Evolutionary conservation across 768 basidiomycete species (phyloP).

Genomic region (Glaciozyma antarctica): DNA sequence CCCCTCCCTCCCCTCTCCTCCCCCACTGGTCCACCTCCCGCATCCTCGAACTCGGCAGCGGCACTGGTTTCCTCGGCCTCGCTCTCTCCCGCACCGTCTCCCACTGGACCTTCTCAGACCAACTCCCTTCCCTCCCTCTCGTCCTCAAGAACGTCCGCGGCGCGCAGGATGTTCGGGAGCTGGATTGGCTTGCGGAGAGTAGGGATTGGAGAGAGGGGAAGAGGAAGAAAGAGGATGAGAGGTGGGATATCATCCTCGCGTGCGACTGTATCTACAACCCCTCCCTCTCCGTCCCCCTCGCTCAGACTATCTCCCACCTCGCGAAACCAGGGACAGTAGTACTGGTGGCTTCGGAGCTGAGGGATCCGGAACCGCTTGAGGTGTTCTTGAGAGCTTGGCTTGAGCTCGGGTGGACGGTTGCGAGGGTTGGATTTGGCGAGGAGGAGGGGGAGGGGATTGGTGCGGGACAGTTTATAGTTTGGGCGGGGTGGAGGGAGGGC

Average conservation of each 20-base stretch:
- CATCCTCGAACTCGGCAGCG: conserved; percentile 26
- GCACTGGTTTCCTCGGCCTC: conserved; percentile 16
- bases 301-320: conserved; percentile 6
- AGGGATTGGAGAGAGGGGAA: neutral
- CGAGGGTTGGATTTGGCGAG: neutral
- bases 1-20: conserved; percentile 1
- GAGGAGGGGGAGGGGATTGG: neutral
- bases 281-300: conserved; percentile 6
- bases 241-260: conserved; percentile 11
- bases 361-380: conserved; percentile 2
- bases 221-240: neutral
- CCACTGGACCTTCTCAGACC: conserved; percentile 26
- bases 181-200: conserved; percentile 14
- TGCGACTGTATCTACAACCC: conserved; percentile 29
- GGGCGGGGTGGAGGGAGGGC: neutral
- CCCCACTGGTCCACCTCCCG: conserved; percentile 1
- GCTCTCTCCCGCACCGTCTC: conserved; percentile 2
- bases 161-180: conserved; percentile 2
- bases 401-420: neutral
- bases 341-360: conserved; percentile 5
- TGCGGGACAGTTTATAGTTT: neutral
- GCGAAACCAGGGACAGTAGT: conserved; percentile 3
- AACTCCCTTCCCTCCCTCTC: conserved; percentile 17
- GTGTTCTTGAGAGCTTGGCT: conserved; percentile 3
- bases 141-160: conserved; percentile 17